phyloP scores from a whole-genome alignment of 2,329 filamentous ascomycete genomes.

The Apiospora koreana region DNA sequence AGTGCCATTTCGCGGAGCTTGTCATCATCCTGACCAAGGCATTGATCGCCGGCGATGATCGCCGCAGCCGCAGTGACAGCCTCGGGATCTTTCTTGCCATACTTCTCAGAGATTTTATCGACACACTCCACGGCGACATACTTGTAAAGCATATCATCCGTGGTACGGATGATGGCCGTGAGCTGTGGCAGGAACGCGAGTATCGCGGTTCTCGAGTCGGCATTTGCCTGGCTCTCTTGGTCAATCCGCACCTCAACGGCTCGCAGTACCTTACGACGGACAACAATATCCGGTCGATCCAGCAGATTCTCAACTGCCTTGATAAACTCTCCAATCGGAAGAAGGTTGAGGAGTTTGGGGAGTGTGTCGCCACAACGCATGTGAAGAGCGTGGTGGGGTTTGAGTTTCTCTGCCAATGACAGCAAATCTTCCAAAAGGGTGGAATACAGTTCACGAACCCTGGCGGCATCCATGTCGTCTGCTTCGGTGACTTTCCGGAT shows the following conservation, averaged over 20 bases:
- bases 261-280: constrained; percentile 77
- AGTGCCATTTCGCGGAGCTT: constrained; percentile 81
- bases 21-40: constrained; percentile 72
- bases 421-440: constrained; percentile 67
- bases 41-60: constrained; percentile 74
- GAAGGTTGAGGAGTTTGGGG: constrained; percentile 76
- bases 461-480: constrained; percentile 67
- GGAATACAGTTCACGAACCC: constrained; percentile 69
- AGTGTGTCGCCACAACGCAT: constrained; percentile 68
- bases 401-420: constrained; percentile 65
- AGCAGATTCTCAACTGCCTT: constrained; percentile 83
- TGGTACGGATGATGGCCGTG: constrained; percentile 73
- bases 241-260: constrained; percentile 81
- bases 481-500: constrained; percentile 58
- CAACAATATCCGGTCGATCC: constrained; percentile 70
- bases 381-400: constrained; percentile 56
- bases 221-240: constrained; percentile 69
- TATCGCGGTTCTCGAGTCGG: constrained; percentile 67
- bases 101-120: constrained; percentile 91
- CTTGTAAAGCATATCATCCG: constrained; percentile 73
- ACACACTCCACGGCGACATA: constrained; percentile 86
- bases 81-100: constrained; percentile 86
- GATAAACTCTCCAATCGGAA: constrained; percentile 87
- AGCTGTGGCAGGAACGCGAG: constrained; percentile 79
- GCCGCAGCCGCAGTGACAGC: constrained; percentile 74